A percentile compares a stretch with the other conserved stretches of the same genome.
phyloP scores from a whole-genome alignment of 2,329 filamentous ascomycete species.

The Microcera coccophila region DNA sequence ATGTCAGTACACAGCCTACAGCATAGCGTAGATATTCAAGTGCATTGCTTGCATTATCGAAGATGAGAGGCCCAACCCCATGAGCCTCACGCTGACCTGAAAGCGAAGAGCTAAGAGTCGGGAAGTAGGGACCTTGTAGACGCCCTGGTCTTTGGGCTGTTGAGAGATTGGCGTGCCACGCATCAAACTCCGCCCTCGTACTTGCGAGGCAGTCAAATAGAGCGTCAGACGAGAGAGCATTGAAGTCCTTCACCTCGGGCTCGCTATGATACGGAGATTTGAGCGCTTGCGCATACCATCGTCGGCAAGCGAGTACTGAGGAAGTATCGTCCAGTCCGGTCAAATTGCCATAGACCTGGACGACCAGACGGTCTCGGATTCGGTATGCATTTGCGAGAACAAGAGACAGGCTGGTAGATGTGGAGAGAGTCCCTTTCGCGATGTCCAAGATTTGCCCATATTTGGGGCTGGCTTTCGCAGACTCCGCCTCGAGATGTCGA shows the following conservation, averaged over 20 bases:
- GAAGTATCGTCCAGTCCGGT: neutral
- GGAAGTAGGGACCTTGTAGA: neutral
- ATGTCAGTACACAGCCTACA: neutral
- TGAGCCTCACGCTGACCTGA: neutral
- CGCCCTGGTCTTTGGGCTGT: neutral
- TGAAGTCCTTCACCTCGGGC: neutral
- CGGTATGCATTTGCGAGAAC: neutral
- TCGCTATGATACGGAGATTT: neutral
- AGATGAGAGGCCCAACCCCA: neutral
- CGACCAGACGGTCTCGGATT: neutral
- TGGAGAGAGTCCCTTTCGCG: neutral
- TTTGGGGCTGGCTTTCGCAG: neutral
- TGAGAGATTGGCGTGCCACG: neutral
- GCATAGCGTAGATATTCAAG: neutral
- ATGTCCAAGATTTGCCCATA: neutral
- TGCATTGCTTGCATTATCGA: neutral
- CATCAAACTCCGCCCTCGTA: neutral
- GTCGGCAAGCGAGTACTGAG: neutral
- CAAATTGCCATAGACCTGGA: neutral
- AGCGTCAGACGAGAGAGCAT: neutral
- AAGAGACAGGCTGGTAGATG: neutral
- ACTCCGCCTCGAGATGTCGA: neutral
- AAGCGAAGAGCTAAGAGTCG: neutral
- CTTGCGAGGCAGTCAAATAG: neutral
- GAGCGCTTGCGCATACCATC: neutral